Evolutionary conservation across 2,329 filamentous ascomycete species (phyloP).

Genomic region (Pestalotiopsis sp.): DNA sequence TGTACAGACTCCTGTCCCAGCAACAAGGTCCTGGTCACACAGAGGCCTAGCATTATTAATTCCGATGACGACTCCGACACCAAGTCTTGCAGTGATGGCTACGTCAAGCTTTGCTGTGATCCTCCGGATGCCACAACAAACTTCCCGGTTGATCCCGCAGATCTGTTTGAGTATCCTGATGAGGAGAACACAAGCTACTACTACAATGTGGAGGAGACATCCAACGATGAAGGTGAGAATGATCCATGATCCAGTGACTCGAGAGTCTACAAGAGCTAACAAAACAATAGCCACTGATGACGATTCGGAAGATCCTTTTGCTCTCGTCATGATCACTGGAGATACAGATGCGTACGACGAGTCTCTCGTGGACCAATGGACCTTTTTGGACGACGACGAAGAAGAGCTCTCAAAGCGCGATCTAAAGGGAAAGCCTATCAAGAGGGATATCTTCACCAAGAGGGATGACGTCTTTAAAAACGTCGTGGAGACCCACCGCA

Average conservation of each 20-base stretch:
- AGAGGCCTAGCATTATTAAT: not conserved
- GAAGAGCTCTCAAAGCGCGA: not conserved
- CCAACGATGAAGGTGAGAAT: not conserved
- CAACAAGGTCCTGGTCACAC: not conserved
- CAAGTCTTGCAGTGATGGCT: conserved; percentile 1
- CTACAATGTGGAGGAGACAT: not conserved
- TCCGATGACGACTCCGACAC: not conserved
- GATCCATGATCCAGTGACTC: not conserved
- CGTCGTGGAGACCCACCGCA: not conserved
- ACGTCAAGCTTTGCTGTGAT: conserved; percentile 3
- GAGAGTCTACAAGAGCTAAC: not conserved
- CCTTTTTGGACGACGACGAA: not conserved
- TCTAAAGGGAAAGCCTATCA: not conserved
- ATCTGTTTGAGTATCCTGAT: not conserved
- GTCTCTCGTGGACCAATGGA: conserved; percentile 3
- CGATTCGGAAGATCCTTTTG: not conserved
- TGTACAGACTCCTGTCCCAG: not conserved
- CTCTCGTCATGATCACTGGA: conserved; percentile 3
- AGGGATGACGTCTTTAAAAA: not conserved
- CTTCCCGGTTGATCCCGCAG: not conserved
- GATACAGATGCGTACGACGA: conserved; percentile 1
- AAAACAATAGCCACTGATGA: not conserved
- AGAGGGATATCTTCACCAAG: not conserved
- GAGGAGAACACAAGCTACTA: not conserved
- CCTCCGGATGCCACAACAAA: not conserved